phyloP scores from a whole-genome alignment of 1,284 basidiomycete genomes.

The Tilletia horrida region DNA sequence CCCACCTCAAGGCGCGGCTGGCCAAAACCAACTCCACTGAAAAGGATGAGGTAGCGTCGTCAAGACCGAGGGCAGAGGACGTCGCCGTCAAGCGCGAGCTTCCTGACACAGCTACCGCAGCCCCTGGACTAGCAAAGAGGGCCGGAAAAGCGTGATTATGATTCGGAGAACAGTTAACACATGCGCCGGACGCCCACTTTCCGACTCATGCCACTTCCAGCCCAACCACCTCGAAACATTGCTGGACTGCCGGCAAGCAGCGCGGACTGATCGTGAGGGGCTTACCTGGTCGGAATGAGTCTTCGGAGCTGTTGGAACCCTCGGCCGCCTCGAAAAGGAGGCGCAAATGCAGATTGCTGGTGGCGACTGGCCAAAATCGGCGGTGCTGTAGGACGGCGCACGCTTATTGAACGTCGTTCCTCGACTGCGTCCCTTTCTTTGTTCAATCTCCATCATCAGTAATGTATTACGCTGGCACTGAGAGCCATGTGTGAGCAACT shows the following conservation, averaged over 20 bases:
- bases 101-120: not conserved
- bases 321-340: no score
- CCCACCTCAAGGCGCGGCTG: not conserved
- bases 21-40: not conserved
- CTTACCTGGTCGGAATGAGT: not conserved
- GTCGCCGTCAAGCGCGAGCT: not conserved
- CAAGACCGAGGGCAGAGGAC: not conserved
- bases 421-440: no score
- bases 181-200: not conserved
- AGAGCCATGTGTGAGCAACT: no score
- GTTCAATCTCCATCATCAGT: no score
- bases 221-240: not conserved
- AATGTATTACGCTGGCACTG: no score
- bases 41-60: not conserved
- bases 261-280: not conserved
- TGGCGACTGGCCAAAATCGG: no score
- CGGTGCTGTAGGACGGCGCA: no score
- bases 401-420: no score
- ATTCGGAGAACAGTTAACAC: no score
- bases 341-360: no score
- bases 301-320: not conserved
- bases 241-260: not conserved
- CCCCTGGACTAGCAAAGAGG: not conserved
- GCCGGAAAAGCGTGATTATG: not conserved
- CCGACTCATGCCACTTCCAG: not conserved